Base-by-base conservation (phyloP, 2,329 filamentous ascomycete species). In the Sclerotinia subarctica region DNA sequence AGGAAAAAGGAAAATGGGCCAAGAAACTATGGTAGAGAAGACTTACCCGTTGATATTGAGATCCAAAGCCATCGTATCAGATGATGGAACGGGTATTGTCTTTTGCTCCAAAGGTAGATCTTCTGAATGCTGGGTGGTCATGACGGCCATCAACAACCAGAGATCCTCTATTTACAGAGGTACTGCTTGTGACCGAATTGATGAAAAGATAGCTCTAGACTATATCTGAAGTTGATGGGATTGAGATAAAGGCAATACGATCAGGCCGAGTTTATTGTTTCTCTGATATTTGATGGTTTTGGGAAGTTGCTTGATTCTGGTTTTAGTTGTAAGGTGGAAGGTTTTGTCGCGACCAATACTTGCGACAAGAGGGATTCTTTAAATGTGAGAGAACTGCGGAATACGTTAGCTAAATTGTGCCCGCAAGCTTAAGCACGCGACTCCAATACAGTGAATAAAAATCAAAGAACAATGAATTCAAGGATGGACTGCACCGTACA, bases 11-110 rank as follows among this genome's bases (percentile, higher is more conserved):
- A 70, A 62, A 74, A 64, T 72, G 71, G 66, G 72, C 13, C 72
- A 75, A 73, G 68, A 72, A 69, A 66, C 70, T 42, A 66, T 72
- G 73, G 57, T 74, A 29, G 56, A 74, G 70, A 74, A 66, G 76
- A 85, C 86, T 84, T 81, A 89, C 87, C 85, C 85, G 76, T 88
- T 86, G 74, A 84, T 79, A 56, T 83, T 81, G 70, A 79, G 77
- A 74, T 86, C 81, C 68, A 85, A 79, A 69, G 82, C 81, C 82
- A 85, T 85, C 73, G 80, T 81, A 74, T 82, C 81, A 75, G 79
- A 78, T 74, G 80, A 78, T 77, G 78, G 76, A 76, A 77, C 74
- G 71, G 82, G 79, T 76, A 79, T 80, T 76, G 81, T 78, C 80
- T 86, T 88, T 74, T 83, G 78, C 74, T 84, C 84, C 75, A 80